Conservation (phyloP, 164 flowering plant genomes). For the Berberis vulgaris region DNA sequence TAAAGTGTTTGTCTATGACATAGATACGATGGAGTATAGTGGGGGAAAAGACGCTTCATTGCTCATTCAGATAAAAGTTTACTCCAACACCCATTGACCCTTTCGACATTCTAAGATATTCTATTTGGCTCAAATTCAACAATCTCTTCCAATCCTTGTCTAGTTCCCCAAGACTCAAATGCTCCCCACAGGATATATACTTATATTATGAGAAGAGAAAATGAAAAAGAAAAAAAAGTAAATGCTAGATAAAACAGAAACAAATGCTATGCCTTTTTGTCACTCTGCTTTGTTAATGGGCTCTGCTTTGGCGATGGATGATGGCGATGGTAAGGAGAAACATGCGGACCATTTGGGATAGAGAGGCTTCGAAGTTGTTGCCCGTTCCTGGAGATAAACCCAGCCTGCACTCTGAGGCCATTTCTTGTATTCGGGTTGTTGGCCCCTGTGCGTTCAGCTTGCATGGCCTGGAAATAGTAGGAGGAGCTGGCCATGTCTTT, state of each 20-base stretch:
- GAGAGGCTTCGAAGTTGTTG: conserved; percentile 46
- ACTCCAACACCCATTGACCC: too few species aligned
- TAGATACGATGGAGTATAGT: too few species aligned
- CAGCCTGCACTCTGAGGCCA: conserved; percentile 26
- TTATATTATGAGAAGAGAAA: neutral
- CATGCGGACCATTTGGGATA: conserved; percentile 40
- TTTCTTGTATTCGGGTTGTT: conserved; percentile 38
- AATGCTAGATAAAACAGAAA: neutral
- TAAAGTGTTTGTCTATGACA: too few species aligned
- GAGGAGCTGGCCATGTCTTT: conserved; percentile 93
- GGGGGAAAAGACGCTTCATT: too few species aligned
- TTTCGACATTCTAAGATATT: neutral
- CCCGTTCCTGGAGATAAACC: conserved; percentile 35
- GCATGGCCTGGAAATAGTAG: conserved; percentile 60
- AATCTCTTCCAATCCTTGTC: neutral
- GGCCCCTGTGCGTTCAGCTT: conserved; percentile 44
- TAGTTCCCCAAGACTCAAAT: neutral
- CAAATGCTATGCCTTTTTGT: conserved; percentile 26
- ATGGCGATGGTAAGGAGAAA: conserved; percentile 48
- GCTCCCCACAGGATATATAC: neutral
- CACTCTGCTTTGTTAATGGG: conserved; percentile 34
- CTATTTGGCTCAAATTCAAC: neutral
- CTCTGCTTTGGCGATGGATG: conserved; percentile 33
- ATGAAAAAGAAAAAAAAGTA: neutral
- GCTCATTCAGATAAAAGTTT: too few species aligned